phyloP scores from a whole-genome alignment of 2,329 filamentous ascomycete species.

The Tolypocladium guangdongense region DNA sequence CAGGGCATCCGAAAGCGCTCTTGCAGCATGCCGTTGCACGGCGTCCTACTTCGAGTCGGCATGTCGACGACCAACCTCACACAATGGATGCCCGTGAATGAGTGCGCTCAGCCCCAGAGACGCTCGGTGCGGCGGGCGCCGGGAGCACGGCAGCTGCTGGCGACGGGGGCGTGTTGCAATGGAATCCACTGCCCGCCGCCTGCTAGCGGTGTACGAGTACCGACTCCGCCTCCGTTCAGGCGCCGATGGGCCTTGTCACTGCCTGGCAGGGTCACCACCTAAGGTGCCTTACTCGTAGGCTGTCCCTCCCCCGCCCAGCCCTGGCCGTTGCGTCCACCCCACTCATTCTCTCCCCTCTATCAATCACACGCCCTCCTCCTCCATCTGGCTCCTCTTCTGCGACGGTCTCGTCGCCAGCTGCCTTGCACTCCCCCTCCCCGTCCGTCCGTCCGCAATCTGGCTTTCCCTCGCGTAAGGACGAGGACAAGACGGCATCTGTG shows the following conservation, averaged over 20 bases:
- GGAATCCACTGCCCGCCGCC: not conserved
- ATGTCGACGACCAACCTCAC: not conserved
- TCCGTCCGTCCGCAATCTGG: not conserved
- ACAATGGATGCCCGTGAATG: not conserved
- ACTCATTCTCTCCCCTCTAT: not conserved
- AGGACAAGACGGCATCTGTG: not conserved
- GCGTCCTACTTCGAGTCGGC: not conserved
- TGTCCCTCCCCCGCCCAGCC: not conserved
- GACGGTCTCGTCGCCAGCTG: not conserved
- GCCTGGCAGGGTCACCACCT: not conserved
- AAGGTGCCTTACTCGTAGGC: too few relatives aligned
- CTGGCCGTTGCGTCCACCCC: not conserved
- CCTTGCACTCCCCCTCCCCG: not conserved
- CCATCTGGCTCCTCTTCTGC: not conserved
- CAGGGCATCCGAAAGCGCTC: not conserved
- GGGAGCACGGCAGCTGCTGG: not conserved
- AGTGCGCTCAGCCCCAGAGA: not conserved
- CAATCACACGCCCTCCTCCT: not conserved
- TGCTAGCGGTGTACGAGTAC: not conserved
- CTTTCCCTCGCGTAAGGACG: not conserved
- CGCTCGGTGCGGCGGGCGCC: not conserved
- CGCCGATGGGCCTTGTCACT: not conserved
- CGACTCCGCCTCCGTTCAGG: not conserved
- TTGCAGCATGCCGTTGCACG: not conserved
- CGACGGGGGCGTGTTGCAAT: not conserved